Conservation (phyloP, 176 grass and related monocot genomes). For the Aegilops speltoides region DNA sequence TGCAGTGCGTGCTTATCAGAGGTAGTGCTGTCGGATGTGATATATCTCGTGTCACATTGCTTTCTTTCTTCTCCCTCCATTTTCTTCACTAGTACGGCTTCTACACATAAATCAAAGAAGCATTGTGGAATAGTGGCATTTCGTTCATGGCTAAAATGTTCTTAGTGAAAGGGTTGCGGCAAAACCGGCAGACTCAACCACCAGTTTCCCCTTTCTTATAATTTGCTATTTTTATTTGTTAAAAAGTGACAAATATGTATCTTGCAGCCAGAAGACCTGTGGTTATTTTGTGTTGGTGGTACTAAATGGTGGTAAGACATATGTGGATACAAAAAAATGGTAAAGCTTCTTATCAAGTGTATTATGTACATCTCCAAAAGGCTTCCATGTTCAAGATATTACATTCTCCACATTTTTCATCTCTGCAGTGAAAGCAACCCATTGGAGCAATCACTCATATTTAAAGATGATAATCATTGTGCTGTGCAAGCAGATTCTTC, state of each 20-base stretch:
- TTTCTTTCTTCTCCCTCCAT: no score
- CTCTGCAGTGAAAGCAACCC: constrained; percentile 31
- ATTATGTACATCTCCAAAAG: constrained; percentile 24
- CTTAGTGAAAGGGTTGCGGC: no score
- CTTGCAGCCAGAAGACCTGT: constrained; percentile 61
- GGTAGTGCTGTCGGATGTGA: neutral
- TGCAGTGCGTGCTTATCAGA: constrained; percentile 3
- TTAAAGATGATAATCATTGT: constrained; percentile 18
- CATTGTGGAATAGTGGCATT: no score
- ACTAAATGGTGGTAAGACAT: constrained; percentile 37
- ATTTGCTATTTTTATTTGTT: constrained; percentile 18
- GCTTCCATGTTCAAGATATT: constrained; percentile 24
- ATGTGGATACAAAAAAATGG: constrained; percentile 40
- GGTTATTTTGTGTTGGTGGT: constrained; percentile 67
- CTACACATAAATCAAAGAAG: no score
- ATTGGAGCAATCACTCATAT: constrained; percentile 26
- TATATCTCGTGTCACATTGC: no score
- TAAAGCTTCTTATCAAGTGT: constrained; percentile 45
- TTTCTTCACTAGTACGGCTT: no score
- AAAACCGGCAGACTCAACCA: no score
- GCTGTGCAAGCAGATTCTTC: constrained; percentile 26
- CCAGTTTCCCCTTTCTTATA: neutral
- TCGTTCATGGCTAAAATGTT: no score
- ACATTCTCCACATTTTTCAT: constrained; percentile 8
- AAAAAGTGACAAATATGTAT: constrained; percentile 12